phyloP scores from a whole-genome alignment of 2,329 filamentous ascomycete species.

The Dichotomopilus funicola region DNA sequence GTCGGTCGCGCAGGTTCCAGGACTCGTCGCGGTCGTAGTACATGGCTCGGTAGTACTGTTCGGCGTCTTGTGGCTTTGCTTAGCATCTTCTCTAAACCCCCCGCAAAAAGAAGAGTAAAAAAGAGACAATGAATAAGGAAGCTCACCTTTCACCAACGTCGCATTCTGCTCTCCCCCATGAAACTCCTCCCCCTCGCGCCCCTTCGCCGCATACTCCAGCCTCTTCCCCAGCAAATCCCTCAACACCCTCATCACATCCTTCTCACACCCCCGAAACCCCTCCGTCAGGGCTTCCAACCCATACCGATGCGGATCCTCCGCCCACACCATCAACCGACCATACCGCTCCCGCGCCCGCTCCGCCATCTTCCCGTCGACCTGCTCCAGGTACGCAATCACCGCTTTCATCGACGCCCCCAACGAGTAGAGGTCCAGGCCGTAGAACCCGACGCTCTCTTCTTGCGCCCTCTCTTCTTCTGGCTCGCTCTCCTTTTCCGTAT shows the following conservation, averaged over 20 bases:
- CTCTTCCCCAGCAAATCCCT: slow-evolving; percentile 36
- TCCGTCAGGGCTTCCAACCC: slow-evolving; percentile 34
- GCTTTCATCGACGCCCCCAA: slow-evolving; percentile 40
- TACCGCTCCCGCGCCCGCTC: slow-evolving; percentile 40
- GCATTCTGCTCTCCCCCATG: slow-evolving; percentile 46
- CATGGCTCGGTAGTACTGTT: slow-evolving; percentile 47
- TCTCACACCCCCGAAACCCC: slow-evolving; percentile 40
- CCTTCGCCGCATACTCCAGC: slow-evolving; percentile 33
- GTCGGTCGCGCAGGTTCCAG: slow-evolving; percentile 46
- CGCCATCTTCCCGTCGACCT: slow-evolving; percentile 37
- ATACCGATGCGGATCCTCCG: slow-evolving; percentile 43
- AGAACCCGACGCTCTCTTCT: slow-evolving; percentile 31
- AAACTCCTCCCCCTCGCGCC: slow-evolving; percentile 39
- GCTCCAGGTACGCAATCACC: slow-evolving; percentile 43
- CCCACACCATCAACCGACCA: slow-evolving; percentile 40
- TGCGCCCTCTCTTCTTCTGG: too few species aligned
- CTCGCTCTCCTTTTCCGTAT: too few species aligned
- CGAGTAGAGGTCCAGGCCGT: slow-evolving; percentile 47
- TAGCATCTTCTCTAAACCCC: background rate
- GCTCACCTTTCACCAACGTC: slow-evolving; percentile 34
- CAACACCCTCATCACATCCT: slow-evolving; percentile 39
- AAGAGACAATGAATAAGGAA: background rate
- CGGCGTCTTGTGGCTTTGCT: slow-evolving; percentile 32
- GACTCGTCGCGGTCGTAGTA: slow-evolving; percentile 42
- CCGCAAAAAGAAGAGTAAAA: background rate